Evolutionary conservation across 257 asterid genomes (phyloP).

Genomic region (Solanum lignicaule): DNA sequence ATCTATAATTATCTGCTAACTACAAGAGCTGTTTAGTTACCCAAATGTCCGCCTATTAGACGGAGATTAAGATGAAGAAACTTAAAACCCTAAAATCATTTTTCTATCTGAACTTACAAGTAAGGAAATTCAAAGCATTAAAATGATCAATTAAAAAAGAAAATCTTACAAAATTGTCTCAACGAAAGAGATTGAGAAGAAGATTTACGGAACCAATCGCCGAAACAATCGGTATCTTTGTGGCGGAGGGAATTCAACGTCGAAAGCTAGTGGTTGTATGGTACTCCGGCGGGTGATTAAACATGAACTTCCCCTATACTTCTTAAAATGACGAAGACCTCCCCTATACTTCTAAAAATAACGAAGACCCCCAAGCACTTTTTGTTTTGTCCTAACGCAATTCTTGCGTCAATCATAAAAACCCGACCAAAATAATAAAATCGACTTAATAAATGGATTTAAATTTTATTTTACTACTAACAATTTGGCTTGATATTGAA

Average conservation of each 20-base stretch:
- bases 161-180: not conserved
- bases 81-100: not conserved
- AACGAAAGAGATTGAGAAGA: not conserved
- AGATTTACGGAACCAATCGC: not conserved
- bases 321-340: not conserved
- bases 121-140: not conserved
- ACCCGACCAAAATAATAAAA: not conserved
- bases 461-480: not conserved
- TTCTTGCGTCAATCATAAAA: not conserved
- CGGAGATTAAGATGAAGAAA: not conserved
- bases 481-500: not conserved
- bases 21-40: not conserved
- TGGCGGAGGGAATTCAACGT: not conserved
- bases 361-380: not conserved
- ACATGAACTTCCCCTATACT: not conserved
- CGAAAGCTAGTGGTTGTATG: not conserved
- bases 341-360: not conserved
- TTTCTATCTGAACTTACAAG: not conserved
- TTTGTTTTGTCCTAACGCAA: not conserved
- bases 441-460: not conserved
- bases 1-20: constrained; percentile 1
- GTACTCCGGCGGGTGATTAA: not conserved
- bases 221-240: not conserved
- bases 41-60: not conserved
- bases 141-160: not conserved